Conservation (phyloP, 352 stramenopile species). For the Globisporangium carolinianum region DNA sequence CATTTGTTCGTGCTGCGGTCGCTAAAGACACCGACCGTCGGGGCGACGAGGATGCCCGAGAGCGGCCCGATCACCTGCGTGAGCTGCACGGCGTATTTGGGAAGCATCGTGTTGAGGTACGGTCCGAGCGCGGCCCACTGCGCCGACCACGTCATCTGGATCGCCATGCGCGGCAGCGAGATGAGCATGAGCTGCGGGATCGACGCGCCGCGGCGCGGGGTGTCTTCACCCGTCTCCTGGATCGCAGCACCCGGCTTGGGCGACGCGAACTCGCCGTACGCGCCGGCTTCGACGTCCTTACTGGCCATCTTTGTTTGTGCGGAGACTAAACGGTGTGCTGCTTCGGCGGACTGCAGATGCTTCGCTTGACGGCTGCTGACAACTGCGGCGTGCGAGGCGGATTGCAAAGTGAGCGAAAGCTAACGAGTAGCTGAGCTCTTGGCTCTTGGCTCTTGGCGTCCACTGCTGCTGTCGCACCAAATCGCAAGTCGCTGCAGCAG, state of each 20-base stretch:
- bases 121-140: slow-evolving; percentile 67
- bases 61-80: slow-evolving; percentile 68
- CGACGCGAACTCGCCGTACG: neutral
- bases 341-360: neutral
- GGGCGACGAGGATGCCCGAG: slow-evolving; percentile 59
- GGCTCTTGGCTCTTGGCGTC: too few species aligned
- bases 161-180: slow-evolving; percentile 61
- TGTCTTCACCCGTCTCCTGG: neutral
- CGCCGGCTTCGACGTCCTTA: neutral
- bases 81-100: slow-evolving; percentile 54
- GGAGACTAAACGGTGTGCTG: neutral
- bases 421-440: too few species aligned
- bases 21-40: slow-evolving; percentile 58
- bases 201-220: slow-evolving; percentile 13
- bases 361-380: neutral
- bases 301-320: neutral
- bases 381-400: neutral
- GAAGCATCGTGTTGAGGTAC: slow-evolving; percentile 61
- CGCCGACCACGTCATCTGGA: slow-evolving; percentile 71
- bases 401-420: neutral
- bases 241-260: neutral
- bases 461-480: too few species aligned
- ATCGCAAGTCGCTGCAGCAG: too few species aligned
- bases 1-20: slow-evolving; percentile 44
- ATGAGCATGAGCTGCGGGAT: slow-evolving; percentile 61